Evolutionary conservation across 208 protist species (phyloP).

Genomic region (Leishmania guyanensis): DNA sequence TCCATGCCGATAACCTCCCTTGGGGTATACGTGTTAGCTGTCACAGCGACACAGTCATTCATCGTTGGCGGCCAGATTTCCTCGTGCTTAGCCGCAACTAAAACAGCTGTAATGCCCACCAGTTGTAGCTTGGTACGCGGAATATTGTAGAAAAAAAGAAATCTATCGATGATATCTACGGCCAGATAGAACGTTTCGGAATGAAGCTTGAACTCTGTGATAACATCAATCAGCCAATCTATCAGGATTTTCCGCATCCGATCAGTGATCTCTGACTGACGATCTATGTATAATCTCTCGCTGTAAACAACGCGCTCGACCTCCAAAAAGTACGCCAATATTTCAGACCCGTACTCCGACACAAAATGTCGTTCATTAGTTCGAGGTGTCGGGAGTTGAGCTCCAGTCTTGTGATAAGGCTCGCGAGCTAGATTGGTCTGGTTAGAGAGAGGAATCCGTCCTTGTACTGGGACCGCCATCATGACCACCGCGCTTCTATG

Average conservation of each 20-base stretch:
- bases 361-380: slow-evolving; percentile 15
- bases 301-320: slow-evolving; percentile 50
- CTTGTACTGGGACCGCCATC: slow-evolving; percentile 21
- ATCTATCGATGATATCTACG: slow-evolving; percentile 96
- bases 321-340: slow-evolving; percentile 74
- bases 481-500: slow-evolving; percentile 12
- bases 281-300: slow-evolving; percentile 55
- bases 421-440: slow-evolving; percentile 38
- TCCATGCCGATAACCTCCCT: slow-evolving; percentile 84
- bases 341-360: slow-evolving; percentile 70
- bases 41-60: slow-evolving; percentile 93
- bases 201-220: slow-evolving; percentile 93
- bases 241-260: slow-evolving; percentile 96
- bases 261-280: slow-evolving; percentile 92
- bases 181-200: slow-evolving; percentile 97
- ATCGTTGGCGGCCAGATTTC: slow-evolving; percentile 90
- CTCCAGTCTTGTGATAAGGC: slow-evolving; percentile 3
- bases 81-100: slow-evolving; percentile 92
- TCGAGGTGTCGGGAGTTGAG: neutral
- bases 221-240: slow-evolving; percentile 98
- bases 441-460: slow-evolving; percentile 31
- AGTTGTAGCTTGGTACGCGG: slow-evolving; percentile 81
- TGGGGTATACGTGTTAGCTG: slow-evolving; percentile 87
- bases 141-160: slow-evolving; percentile 66
- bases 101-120: slow-evolving; percentile 84